Base-by-base conservation (phyloP, 176 grass and related monocot genomes). In the Oryza australiensis region DNA sequence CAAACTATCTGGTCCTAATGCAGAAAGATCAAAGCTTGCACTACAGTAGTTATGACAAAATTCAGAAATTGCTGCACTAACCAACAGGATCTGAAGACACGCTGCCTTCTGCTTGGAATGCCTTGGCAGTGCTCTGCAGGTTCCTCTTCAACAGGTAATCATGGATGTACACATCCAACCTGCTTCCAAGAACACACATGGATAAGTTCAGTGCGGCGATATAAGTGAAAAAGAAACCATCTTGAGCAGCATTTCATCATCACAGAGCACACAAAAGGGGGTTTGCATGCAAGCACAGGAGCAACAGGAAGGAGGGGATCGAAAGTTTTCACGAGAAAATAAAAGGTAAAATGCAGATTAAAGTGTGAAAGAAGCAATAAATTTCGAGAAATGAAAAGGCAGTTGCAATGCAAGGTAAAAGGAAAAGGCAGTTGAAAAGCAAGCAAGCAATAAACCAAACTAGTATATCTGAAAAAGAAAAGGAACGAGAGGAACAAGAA, bases 131-230 rank as follows among this genome's bases (percentile, higher is more conserved):
- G 41, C 80, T 83, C 40, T 91, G 80, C 76, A 94, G 24, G 64
- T 91, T 91, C 83, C 86, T 81, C 72, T 91, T 94, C 88, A 91
- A 37, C 42, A 94, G 45, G 78, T 94, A 94, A 84, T 94, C 92
- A 78, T 94, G 85, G 51, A 94, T 94, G 84, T 94, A 94, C 12
- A 86, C 89, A 84, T 94, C 88, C 64, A 94, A 73, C 86, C 92
- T 94, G 92, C 64, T 67, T 83, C 79, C 26, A 83, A 72, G 18
- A 67, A 77, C 22, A 32, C 53, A 37, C 12, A 85, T 70, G 75
- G 26, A 10, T 20, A 57, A 78, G 32, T 74, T 84, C 45, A 77
- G 48, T 63, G 7, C 37, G 18, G 63, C 22, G 30, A 13, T 64
- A 62, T 37, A 53, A 14, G 49, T 15, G 1, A 64, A 22, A 40